A percentile compares a stretch with the other conserved stretches of the same genome.
These are phyloP conservation scores for Suillus occidentalis DNA, from an alignment of 768 basidiomycete species.

Conservation along the genomic window DNA sequence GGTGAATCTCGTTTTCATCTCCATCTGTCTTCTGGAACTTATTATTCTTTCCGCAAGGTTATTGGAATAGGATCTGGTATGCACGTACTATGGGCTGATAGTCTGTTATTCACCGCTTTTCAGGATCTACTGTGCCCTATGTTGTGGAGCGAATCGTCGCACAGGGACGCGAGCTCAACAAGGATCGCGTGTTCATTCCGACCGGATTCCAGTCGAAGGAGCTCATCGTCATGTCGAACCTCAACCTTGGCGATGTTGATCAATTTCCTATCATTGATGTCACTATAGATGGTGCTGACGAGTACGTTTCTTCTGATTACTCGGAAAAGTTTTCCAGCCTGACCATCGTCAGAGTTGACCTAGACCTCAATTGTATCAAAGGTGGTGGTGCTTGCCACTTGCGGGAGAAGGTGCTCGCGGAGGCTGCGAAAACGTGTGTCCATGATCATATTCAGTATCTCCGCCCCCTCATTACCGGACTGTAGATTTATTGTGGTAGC, in stretches of 20 bases:
- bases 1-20: conserved; percentile 42
- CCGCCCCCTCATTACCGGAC: conserved; percentile 1
- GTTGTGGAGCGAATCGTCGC: conserved; percentile 92
- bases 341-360: conserved; percentile 65
- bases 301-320: conserved; percentile 50
- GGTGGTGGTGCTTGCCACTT: conserved; percentile 97
- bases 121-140: conserved; percentile 92
- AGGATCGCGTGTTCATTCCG: conserved; percentile 83
- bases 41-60: conserved; percentile 45
- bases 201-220: conserved; percentile 97
- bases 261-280: conserved; percentile 89
- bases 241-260: conserved; percentile 85
- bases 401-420: conserved; percentile 96
- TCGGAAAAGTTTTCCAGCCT: background rate
- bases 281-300: conserved; percentile 97
- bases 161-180: conserved; percentile 77
- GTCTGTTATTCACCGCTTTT: background rate
- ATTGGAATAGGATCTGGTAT: conserved; percentile 87
- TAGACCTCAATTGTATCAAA: conserved; percentile 89
- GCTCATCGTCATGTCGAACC: conserved; percentile 78
- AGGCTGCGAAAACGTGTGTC: conserved; percentile 81
- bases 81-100: background rate
- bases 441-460: conserved; percentile 3
- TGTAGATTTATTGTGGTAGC: conserved; percentile 86
- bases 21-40: conserved; percentile 1